Conservation (phyloP, 306 rosid species). For the Comarum palustre region DNA sequence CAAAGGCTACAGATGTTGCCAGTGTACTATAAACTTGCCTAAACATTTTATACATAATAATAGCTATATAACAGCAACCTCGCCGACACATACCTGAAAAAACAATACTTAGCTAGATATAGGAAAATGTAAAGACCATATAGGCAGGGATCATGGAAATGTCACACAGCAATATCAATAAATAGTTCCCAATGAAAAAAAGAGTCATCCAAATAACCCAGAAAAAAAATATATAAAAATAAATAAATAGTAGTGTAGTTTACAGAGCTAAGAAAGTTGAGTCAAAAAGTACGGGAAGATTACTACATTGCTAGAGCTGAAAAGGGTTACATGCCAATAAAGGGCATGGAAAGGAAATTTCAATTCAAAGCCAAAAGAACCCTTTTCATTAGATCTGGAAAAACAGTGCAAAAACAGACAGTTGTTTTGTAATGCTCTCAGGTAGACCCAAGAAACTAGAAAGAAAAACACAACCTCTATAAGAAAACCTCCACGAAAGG, state of each 20-base stretch:
- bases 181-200: background rate
- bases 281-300: constrained; percentile 55
- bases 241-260: background rate
- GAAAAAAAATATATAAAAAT: background rate
- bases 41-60: background rate
- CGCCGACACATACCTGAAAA: background rate
- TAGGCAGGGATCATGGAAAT: constrained; percentile 15
- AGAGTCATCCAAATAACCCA: background rate
- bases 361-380: constrained; percentile 54
- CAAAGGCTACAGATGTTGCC: background rate
- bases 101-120: constrained; percentile 26
- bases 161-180: constrained; percentile 18
- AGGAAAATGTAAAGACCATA: constrained; percentile 34
- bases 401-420: constrained; percentile 45
- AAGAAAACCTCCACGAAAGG: constrained; percentile 34
- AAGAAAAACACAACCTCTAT: constrained; percentile 14
- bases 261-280: constrained; percentile 36
- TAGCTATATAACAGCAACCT: constrained; percentile 2
- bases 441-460: background rate
- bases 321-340: constrained; percentile 62
- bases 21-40: background rate
- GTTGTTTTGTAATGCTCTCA: constrained; percentile 26
- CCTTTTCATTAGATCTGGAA: constrained; percentile 47
- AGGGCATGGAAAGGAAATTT: constrained; percentile 38
- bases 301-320: constrained; percentile 21